These are phyloP conservation scores for Arthrobotrys sinensis DNA, from an alignment of 2,329 filamentous ascomycete species.

Conservation along the genomic window DNA sequence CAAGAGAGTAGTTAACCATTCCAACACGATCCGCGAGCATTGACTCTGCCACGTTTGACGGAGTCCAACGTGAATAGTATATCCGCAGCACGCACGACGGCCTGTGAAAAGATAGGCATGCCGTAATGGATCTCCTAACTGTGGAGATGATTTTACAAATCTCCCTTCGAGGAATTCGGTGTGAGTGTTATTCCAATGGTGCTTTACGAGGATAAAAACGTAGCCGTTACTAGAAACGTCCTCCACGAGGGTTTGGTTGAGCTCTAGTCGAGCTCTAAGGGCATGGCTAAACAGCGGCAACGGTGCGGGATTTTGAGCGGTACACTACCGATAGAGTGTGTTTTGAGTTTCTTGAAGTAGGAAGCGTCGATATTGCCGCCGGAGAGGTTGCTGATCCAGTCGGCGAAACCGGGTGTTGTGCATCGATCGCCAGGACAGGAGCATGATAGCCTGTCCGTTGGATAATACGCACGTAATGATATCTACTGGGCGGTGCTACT, in stretches of 20 bases:
- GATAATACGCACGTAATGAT: constrained; percentile 43
- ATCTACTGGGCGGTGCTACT: constrained; percentile 20
- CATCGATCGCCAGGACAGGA: constrained; percentile 32
- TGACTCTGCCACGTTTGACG: constrained; percentile 30
- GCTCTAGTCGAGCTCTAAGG: constrained; percentile 15
- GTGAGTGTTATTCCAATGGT: constrained; percentile 26
- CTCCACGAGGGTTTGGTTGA: constrained; percentile 34
- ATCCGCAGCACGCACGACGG: constrained; percentile 38
- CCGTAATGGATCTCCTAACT: constrained; percentile 15
- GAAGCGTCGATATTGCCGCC: constrained; percentile 29
- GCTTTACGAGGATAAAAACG: constrained; percentile 22
- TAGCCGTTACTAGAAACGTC: constrained; percentile 34
- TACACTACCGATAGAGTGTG: too few species aligned
- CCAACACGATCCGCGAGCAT: constrained; percentile 30
- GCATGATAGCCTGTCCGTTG: constrained; percentile 10
- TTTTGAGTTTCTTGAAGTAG: constrained; percentile 36
- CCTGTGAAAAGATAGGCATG: constrained; percentile 9
- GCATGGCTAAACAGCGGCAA: constrained; percentile 25
- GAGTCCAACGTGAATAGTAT: constrained; percentile 20
- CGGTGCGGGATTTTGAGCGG: too few species aligned
- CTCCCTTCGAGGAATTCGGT: constrained; percentile 35
- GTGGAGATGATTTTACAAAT: background rate
- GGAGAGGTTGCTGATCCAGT: constrained; percentile 34
- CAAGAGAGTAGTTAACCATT: constrained; percentile 43
- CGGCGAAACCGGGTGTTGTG: constrained; percentile 36